Base-by-base conservation (phyloP, 257 asterid species). In the Solanum sejunctum region DNA sequence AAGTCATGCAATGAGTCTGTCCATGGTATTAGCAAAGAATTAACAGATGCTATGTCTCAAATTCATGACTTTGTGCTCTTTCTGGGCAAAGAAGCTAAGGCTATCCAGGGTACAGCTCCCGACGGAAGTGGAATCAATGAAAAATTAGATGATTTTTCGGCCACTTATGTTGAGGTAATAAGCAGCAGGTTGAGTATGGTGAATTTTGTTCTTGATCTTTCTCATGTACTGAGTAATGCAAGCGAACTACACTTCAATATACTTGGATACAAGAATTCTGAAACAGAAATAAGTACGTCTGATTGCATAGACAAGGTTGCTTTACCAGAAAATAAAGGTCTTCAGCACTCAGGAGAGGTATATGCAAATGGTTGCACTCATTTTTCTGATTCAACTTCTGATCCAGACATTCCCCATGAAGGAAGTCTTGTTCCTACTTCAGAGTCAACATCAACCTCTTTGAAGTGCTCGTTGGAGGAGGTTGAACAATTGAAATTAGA, bases 241-340 rank as follows among this genome's bases (percentile, higher is more conserved):
- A 92, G 95, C 78, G 93, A 91, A 86, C 91, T 95, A 83, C 97
- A 91, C 84, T 92, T 93, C 87, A 93, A 88, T 87, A 87, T 95
- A 83, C 90, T 92, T 82, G 97, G 98, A 61, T 93, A 91, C 73
- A 93, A 89, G 89, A 87, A 91, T 80, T 89, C 94, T 86, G 98
- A 90, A 88, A 88, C 90, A 45, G 99, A 96, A 90, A 89, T 90
- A 47, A 91, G 92, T 77, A 91, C 89, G 64, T 90, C 93, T 66
- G 97, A 96, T 85, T 96, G 97, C 84, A 93, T 96, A 36, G 98
- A 96, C 91, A 96, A 96, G 90, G 93, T 95, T 79, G 98, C 94
- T 41, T 90, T 96, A 60, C 96, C 98, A 52, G 99, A 95, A 86
- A 93, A 95, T 88, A 93, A 91, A 87, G 93, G 75, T 69, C 87